Conservation (phyloP, 805 yeast genomes). For the Lipomyces chichibuensis region DNA sequence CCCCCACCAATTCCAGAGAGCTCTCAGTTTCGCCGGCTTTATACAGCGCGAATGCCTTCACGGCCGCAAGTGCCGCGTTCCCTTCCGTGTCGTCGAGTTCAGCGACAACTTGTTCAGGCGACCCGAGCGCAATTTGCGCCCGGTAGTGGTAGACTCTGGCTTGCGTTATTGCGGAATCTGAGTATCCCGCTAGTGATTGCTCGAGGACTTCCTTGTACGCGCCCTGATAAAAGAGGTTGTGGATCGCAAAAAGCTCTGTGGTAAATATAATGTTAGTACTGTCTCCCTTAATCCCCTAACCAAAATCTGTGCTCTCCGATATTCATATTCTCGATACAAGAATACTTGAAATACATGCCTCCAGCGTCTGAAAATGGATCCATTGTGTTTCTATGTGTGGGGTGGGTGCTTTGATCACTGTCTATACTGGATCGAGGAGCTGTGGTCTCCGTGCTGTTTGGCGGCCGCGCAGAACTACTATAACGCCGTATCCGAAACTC, state of each 20-base stretch:
- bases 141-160: conserved; percentile 45
- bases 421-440: neutral
- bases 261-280: neutral
- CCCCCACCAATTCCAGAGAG: conserved; percentile 30
- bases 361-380: conserved; percentile 42
- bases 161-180: conserved; percentile 36
- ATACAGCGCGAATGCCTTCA: conserved; percentile 35
- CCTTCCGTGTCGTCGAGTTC: conserved; percentile 40
- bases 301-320: neutral
- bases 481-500: too few species aligned
- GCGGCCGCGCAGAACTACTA: too few species aligned
- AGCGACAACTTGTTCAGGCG: conserved; percentile 41
- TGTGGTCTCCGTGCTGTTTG: neutral
- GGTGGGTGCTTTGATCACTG: neutral
- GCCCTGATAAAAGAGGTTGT: conserved; percentile 49
- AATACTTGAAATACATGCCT: conserved; percentile 28
- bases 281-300: too few species aligned
- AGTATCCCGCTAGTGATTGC: conserved; percentile 39
- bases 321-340: neutral
- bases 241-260: conserved; percentile 43
- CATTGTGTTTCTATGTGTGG: conserved; percentile 17
- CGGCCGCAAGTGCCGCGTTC: conserved; percentile 37
- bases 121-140: conserved; percentile 46
- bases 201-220: conserved; percentile 44
- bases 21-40: conserved; percentile 29